Percentiles rank a stretch among this genome's conserved stretches.
Conservation (phyloP, 495 filamentous ascomycete species). For the Penicillium antarcticum region DNA sequence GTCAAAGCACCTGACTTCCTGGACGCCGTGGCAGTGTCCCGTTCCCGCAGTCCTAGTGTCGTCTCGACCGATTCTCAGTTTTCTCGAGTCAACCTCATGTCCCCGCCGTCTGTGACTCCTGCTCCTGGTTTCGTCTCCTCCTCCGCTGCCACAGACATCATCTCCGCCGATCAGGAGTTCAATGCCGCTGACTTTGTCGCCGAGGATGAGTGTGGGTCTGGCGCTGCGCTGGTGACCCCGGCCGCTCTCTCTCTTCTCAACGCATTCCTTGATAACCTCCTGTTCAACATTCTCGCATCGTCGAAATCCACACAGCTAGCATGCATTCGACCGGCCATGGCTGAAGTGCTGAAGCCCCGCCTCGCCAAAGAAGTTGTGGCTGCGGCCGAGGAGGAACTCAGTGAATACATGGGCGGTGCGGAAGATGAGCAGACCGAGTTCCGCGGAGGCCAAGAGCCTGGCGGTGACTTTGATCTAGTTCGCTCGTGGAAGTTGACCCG, state of each 20-base stretch:
- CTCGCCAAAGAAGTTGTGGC: conserved; percentile 84
- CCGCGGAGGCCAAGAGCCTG: conserved; percentile 48
- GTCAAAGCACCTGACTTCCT: conserved; percentile 35
- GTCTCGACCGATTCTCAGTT: conserved; percentile 42
- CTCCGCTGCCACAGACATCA: conserved; percentile 85
- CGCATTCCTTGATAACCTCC: conserved; percentile 86
- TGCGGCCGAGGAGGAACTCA: conserved; percentile 86
- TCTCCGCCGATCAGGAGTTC: conserved; percentile 80
- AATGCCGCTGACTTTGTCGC: conserved; percentile 64
- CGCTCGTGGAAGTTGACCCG: conserved; percentile 88
- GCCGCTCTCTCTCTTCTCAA: conserved; percentile 80
- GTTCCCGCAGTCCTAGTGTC: conserved; percentile 43
- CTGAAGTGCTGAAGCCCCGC: conserved; percentile 82
- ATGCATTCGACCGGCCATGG: conserved; percentile 75
- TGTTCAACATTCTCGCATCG: conserved; percentile 79
- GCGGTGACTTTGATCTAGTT: conserved; percentile 76
- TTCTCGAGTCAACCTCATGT: conserved; percentile 45
- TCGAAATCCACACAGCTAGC: conserved; percentile 80
- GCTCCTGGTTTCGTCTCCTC: conserved; percentile 85
- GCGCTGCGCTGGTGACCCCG: conserved; percentile 66
- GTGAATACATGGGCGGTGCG: conserved; percentile 77
- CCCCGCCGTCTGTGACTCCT: conserved; percentile 70
- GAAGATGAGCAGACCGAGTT: conserved; percentile 66
- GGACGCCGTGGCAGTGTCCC: conserved; percentile 31
- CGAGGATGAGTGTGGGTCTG: conserved; percentile 57